Percentiles rank a stretch among this genome's conserved stretches.
phyloP scores from a whole-genome alignment of 2,329 filamentous ascomycete species.

The Arthrobotrys musiformis region DNA sequence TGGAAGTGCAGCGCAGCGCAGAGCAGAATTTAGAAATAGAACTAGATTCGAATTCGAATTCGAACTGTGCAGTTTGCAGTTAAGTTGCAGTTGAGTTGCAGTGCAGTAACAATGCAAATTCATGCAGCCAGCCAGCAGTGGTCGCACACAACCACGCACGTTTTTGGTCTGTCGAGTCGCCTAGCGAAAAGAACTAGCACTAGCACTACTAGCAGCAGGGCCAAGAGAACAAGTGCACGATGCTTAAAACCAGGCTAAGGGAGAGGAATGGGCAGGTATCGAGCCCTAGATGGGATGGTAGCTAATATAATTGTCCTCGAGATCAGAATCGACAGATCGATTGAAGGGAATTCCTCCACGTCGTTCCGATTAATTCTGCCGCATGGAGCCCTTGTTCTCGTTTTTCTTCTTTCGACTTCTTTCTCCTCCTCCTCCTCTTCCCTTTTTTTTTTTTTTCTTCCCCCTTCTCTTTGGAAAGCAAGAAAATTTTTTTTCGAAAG shows the following conservation, averaged over 20 bases:
- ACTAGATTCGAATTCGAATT: not conserved
- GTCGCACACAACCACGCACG: conserved; percentile 12
- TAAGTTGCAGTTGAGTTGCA: not conserved
- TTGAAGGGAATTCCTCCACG: conserved; percentile 38
- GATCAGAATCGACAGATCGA: conserved; percentile 2
- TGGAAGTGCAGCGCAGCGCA: no score
- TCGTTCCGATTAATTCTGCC: no score
- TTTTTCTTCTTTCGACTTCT: not conserved
- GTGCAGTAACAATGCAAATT: not conserved
- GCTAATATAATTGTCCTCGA: conserved; percentile 10
- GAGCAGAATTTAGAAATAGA: no score
- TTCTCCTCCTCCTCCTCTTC: not conserved
- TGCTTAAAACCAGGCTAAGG: conserved; percentile 23
- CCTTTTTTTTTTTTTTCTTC: not conserved
- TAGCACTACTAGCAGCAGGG: conserved; percentile 21
- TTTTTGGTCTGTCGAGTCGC: conserved; percentile 10
- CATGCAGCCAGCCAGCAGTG: not conserved
- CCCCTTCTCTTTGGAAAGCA: not conserved
- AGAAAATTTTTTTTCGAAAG: not conserved
- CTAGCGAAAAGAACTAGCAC: no score
- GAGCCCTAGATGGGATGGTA: conserved; percentile 30
- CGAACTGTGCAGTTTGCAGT: not conserved
- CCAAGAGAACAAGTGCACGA: conserved; percentile 17
- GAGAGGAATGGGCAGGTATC: conserved; percentile 23
- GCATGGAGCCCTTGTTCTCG: not conserved